These are phyloP conservation scores for Dacryopinax primogenitus DNA, from an alignment of 768 basidiomycete genomes.

Conservation along the genomic window DNA sequence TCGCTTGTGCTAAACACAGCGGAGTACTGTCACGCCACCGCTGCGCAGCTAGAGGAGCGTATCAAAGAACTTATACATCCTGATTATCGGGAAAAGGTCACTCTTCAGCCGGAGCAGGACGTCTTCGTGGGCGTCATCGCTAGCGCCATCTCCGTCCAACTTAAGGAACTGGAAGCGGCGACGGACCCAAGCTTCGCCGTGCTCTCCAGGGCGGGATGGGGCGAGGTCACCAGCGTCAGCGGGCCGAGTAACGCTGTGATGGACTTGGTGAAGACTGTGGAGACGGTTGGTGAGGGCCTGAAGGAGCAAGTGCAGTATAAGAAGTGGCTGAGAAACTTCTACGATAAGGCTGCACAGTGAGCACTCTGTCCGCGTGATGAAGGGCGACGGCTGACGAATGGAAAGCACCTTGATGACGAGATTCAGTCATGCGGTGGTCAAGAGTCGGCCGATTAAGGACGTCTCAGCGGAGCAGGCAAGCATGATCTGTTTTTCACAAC, in stretches of 20 bases:
- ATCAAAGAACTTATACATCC: conserved; percentile 69
- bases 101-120: conserved; percentile 75
- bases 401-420: conserved; percentile 65
- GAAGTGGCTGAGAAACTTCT: conserved; percentile 83
- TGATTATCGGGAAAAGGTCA: conserved; percentile 64
- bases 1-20: conserved; percentile 93
- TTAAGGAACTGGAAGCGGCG: conserved; percentile 75
- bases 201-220: conserved; percentile 71
- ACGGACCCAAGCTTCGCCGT: conserved; percentile 67
- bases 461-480: conserved; percentile 84
- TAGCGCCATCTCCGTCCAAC: conserved; percentile 59
- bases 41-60: conserved; percentile 79
- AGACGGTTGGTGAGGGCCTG: conserved; percentile 62
- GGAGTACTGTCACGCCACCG: conserved; percentile 90
- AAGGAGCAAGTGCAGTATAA: conserved; percentile 82
- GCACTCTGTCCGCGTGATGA: conserved; percentile 13
- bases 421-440: conserved; percentile 80
- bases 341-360: conserved; percentile 87
- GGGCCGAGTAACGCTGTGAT: conserved; percentile 70
- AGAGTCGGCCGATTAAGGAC: conserved; percentile 80
- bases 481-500: not conserved
- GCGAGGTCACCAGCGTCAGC: conserved; percentile 64
- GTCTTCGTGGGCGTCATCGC: conserved; percentile 82
- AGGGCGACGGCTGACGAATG: conserved; percentile 7
- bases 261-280: conserved; percentile 61